Evolutionary conservation across 805 yeast genomes (phyloP).

Genomic region (Saccharomycodes ludwigii): DNA sequence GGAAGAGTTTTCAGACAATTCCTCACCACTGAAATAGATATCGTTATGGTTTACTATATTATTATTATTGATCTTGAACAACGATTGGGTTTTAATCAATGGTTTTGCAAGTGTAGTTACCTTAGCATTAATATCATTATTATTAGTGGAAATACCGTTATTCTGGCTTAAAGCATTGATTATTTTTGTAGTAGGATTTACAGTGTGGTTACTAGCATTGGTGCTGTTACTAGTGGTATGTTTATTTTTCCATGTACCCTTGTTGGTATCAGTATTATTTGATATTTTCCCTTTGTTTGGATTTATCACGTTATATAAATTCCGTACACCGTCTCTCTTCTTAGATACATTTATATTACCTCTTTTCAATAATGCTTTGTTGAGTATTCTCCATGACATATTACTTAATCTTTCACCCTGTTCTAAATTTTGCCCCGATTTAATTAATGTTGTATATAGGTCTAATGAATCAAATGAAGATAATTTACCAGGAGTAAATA

Average conservation of each 20-base stretch:
- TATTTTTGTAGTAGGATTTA: conserved; percentile 4
- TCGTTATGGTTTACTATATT: too few relatives aligned
- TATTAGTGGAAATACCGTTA: conserved; percentile 2
- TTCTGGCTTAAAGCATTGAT: too few relatives aligned
- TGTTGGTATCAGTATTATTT: background rate
- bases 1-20: too few relatives aligned
- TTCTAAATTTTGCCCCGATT: conserved; percentile 15
- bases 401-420: conserved; percentile 23
- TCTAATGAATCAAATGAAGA: conserved; percentile 20
- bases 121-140: conserved; percentile 2
- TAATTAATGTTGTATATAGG: conserved; percentile 18
- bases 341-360: conserved; percentile 18
- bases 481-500: conserved; percentile 21
- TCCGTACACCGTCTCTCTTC: conserved; percentile 24
- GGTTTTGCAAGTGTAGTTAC: too few relatives aligned
- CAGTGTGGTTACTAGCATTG: conserved; percentile 4
- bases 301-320: conserved; percentile 18
- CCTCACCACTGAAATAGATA: too few relatives aligned
- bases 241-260: background rate
- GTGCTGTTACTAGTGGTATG: conserved; percentile 3
- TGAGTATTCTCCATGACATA: conserved; percentile 22
- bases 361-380: conserved; percentile 18
- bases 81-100: too few relatives aligned
- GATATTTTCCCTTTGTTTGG: conserved; percentile 6
- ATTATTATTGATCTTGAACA: too few relatives aligned